These are phyloP conservation scores for Trametes pubescens DNA, from an alignment of 1,284 basidiomycete species.

Conservation along the genomic window DNA sequence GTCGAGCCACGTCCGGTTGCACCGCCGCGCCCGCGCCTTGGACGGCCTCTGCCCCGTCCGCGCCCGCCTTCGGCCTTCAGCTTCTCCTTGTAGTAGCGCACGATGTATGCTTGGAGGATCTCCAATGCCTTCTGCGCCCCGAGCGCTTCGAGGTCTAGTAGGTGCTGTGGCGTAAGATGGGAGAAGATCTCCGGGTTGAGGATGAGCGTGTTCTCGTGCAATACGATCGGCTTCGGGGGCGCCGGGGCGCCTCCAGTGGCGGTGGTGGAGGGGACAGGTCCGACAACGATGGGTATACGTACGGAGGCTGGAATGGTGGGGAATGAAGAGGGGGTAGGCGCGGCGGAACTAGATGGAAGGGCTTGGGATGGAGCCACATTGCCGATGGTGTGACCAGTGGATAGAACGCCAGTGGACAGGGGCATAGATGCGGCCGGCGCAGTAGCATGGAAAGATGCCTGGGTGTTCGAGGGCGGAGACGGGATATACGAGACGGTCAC, in stretches of 20 bases:
- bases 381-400: conserved; percentile 23
- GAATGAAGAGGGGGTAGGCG: conserved; percentile 29
- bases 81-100: conserved; percentile 85
- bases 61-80: conserved; percentile 55
- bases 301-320: conserved; percentile 49
- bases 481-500: conserved; percentile 17
- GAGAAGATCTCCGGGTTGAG: conserved; percentile 88
- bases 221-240: conserved; percentile 75
- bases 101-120: conserved; percentile 86
- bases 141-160: conserved; percentile 80
- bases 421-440: conserved; percentile 25
- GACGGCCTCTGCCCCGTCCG: conserved; percentile 54
- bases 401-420: conserved; percentile 19
- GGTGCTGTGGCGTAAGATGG: conserved; percentile 75
- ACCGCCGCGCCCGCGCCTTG: conserved; percentile 50
- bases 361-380: conserved; percentile 22
- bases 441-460: conserved; percentile 21
- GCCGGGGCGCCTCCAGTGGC: conserved; percentile 42
- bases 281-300: conserved; percentile 68
- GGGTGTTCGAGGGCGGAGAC: conserved; percentile 14
- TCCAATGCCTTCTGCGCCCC: conserved; percentile 86
- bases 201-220: conserved; percentile 86
- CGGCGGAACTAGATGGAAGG: conserved; percentile 27
- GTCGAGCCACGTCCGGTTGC: conserved; percentile 37
- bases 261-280: conserved; percentile 54